Evolutionary conservation across 257 asterid genomes (phyloP).

Genomic region (Nicotiana tabacum): DNA sequence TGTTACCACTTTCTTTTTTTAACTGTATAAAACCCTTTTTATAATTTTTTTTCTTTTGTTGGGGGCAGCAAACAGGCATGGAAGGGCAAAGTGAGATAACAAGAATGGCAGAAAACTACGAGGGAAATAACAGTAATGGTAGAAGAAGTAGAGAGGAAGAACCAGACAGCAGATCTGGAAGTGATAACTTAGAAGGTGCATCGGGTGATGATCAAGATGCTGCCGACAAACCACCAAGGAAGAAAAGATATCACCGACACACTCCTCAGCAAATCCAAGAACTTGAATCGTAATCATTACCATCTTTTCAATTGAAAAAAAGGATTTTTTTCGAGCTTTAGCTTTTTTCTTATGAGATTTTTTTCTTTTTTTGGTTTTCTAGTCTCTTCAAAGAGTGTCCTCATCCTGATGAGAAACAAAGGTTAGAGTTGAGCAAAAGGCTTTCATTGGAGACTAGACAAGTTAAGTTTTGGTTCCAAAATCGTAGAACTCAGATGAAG

Average conservation of each 20-base stretch:
- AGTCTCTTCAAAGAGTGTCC: constrained; percentile 97
- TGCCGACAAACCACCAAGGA: constrained; percentile 67
- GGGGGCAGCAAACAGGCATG: constrained; percentile 61
- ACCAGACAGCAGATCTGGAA: constrained; percentile 98
- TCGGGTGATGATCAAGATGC: constrained; percentile 86
- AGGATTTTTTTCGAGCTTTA: neutral
- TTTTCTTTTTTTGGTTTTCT: neutral
- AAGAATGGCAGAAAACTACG: constrained; percentile 47
- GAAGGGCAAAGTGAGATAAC: constrained; percentile 68
- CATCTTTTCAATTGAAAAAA: neutral
- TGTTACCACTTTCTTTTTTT: neutral
- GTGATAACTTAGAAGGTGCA: constrained; percentile 78
- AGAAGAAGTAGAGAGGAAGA: constrained; percentile 82
- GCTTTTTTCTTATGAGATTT: neutral
- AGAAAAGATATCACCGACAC: constrained; percentile 96
- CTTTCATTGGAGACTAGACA: constrained; percentile 77
- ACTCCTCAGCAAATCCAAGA: constrained; percentile 98
- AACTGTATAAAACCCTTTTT: neutral
- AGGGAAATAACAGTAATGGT: constrained; percentile 33
- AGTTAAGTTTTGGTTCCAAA: constrained; percentile 94
- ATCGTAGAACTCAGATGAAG: constrained; percentile 96
- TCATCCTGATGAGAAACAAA: constrained; percentile 95
- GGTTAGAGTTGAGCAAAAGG: constrained; percentile 82
- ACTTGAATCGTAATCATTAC: constrained; percentile 60
- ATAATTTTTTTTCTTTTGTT: neutral